Base-by-base conservation (phyloP, 108 stramenopile species). In the Nitzschia sp. region DNA sequence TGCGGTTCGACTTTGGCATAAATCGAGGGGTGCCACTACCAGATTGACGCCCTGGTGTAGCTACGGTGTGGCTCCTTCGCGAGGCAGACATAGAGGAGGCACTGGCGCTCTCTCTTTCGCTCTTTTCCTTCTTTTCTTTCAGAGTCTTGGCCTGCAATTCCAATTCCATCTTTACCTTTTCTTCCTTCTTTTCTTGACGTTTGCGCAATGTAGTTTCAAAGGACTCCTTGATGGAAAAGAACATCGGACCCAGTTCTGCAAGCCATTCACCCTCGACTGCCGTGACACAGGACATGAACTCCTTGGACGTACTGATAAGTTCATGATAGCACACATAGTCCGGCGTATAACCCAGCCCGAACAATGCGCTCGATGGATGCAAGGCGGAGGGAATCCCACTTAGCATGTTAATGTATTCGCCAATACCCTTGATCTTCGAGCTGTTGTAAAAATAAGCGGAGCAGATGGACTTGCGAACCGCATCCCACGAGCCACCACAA, bases 191-290 rank as follows among this genome's bases (percentile, higher is more conserved):
- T 19, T 86, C 77, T 50, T 88, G 80, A 17, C 94, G 88, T 22
- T 84, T 71, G 32, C 81, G 74, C 47, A 95, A 64, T 4, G 85
- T 78, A 38, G 79, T 89, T 60, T 93, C 92, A 65, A 85, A 96
- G 17, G 85, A 85, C 66, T 95, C 93, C 65, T 95, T 97, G 57
- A 98, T 80, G 58, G 88, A 77, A 75, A 98, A 97, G 80, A 99
- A 99, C 98, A 98, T 98, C 23, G 99, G 98, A 16, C 99, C 99
- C 28, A 96, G 79, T 72, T 99, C 98, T 3, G 98, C 99, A 13
- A 99, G 83, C 98, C 99, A 99, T 78, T 97, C 96, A 26, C 96
- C 96, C 63, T 99, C 99, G 1, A 99, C 97, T 25, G 99, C 97
- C 50, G 98, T 98, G 17, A 98, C 97, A 58, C 94, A 97, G 47